These are phyloP conservation scores for Erigeron philadelphicus DNA, from an alignment of 140 eudicot genomes.

Conservation along the genomic window DNA sequence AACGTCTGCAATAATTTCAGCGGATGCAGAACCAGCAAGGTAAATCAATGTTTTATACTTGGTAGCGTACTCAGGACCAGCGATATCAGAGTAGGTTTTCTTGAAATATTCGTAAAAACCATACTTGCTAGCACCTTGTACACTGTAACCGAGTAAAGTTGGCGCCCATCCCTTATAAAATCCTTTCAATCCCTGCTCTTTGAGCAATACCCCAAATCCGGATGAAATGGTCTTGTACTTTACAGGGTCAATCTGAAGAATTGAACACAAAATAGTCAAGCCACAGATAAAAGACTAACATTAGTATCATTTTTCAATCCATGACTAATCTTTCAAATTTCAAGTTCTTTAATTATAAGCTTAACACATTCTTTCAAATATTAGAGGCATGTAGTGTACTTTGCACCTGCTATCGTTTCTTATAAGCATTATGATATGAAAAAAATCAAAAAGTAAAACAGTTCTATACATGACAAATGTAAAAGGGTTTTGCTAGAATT, in stretches of 20 bases:
- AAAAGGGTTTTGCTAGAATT: too few species aligned
- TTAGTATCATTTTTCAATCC: too few species aligned
- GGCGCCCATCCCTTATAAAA: slow-evolving; percentile 89
- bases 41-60: slow-evolving; percentile 73
- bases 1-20: slow-evolving; percentile 63
- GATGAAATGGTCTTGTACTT: slow-evolving; percentile 73
- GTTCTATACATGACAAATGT: too few species aligned
- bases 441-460: too few species aligned
- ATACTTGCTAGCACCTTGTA: slow-evolving; percentile 76
- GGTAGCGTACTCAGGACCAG: slow-evolving; percentile 73
- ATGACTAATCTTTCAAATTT: too few species aligned
- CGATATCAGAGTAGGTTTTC: slow-evolving; percentile 78
- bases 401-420: too few species aligned
- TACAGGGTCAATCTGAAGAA: slow-evolving; percentile 65
- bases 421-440: too few species aligned
- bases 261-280: too few species aligned
- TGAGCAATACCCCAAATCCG: slow-evolving; percentile 69
- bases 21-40: slow-evolving; percentile 85
- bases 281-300: too few species aligned
- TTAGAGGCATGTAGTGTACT: too few species aligned
- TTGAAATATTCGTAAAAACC: slow-evolving; percentile 87
- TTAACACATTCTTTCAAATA: too few species aligned
- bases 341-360: too few species aligned
- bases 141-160: slow-evolving; percentile 74
- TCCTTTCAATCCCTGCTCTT: slow-evolving; percentile 75